Percentiles rank a stretch among this genome's conserved stretches.
Evolutionary conservation across 441 rosid genomes (phyloP).

Genomic region (Francoa sonchifolia): DNA sequence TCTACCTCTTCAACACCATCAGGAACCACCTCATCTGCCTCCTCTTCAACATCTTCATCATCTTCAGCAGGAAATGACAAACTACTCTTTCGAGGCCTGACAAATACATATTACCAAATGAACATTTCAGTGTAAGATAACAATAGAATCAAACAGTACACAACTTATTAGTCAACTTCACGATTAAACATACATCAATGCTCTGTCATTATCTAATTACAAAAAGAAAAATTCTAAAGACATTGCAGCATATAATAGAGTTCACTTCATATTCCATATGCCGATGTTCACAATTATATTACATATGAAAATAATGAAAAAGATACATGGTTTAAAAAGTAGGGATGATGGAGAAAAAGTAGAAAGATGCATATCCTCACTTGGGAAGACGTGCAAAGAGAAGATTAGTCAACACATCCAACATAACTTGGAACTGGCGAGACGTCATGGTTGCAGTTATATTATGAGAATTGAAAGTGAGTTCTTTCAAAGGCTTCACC

Average conservation of each 20-base stretch:
- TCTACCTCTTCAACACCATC: slow-evolving; percentile 97
- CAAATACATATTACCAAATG: slow-evolving; percentile 7
- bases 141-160: too few relatives aligned
- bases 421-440: slow-evolving; percentile 97
- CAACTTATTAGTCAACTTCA: too few relatives aligned
- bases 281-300: too few relatives aligned
- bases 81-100: slow-evolving; percentile 93
- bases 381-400: slow-evolving; percentile 98
- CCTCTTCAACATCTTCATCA: slow-evolving; percentile 95
- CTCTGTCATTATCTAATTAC: too few relatives aligned
- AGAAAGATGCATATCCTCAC: slow-evolving; percentile 37
- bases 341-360: not conserved
- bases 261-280: too few relatives aligned
- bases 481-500: slow-evolving; percentile 99
- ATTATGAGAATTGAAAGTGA: slow-evolving; percentile 71
- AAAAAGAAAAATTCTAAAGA: too few relatives aligned
- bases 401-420: slow-evolving; percentile 94
- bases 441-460: slow-evolving; percentile 98
- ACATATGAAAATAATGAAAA: too few relatives aligned
- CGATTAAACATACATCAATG: too few relatives aligned
- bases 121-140: not conserved
- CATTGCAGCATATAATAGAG: too few relatives aligned
- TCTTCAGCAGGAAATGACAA: slow-evolving; percentile 84
- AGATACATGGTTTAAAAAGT: too few relatives aligned
- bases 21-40: slow-evolving; percentile 96